A percentile compares a stretch with the other conserved stretches of the same genome.
phyloP scores from a whole-genome alignment of 495 filamentous ascomycete species.

The Lophiostoma macrostomum region DNA sequence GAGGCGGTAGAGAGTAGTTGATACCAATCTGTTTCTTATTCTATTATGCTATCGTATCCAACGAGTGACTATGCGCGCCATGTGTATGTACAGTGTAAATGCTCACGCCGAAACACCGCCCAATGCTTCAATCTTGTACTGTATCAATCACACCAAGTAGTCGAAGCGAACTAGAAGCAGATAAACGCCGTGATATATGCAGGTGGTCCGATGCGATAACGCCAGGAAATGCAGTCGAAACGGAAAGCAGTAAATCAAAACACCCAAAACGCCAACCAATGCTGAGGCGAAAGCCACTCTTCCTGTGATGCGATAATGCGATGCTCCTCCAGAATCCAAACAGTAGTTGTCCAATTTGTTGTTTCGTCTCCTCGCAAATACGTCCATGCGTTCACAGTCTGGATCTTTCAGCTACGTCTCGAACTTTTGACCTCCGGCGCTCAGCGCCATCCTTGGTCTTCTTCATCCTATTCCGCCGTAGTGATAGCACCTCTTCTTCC shows the following conservation, averaged over 20 bases:
- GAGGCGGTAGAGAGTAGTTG: not conserved
- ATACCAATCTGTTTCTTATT: conserved; percentile 5
- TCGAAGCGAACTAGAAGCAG: not conserved
- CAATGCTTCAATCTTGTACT: conserved; percentile 9
- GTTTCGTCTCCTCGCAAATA: not conserved
- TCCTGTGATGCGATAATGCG: not conserved
- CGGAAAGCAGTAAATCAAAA: not conserved
- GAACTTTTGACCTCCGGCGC: conserved; percentile 29
- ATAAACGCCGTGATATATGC: not conserved
- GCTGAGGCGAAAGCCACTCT: conserved; percentile 10
- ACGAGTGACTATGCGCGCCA: not conserved
- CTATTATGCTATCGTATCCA: not conserved
- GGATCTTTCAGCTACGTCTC: conserved; percentile 23
- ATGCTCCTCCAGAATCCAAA: conserved; percentile 6
- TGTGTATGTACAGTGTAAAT: conserved; percentile 18
- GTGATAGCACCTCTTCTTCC: conserved; percentile 18
- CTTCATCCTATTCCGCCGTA: conserved; percentile 10
- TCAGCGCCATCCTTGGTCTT: conserved; percentile 32
- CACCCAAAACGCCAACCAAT: conserved; percentile 20
- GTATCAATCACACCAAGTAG: conserved; percentile 1
- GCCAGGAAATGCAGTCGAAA: conserved; percentile 6
- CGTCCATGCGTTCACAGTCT: conserved; percentile 22
- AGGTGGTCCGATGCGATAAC: not conserved
- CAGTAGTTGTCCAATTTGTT: not conserved
- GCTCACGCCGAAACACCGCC: conserved; percentile 17